Percentiles rank a stretch among this genome's conserved stretches.
Conservation (phyloP, 148 eudicot genomes). For the Persicaria tinctoria region DNA sequence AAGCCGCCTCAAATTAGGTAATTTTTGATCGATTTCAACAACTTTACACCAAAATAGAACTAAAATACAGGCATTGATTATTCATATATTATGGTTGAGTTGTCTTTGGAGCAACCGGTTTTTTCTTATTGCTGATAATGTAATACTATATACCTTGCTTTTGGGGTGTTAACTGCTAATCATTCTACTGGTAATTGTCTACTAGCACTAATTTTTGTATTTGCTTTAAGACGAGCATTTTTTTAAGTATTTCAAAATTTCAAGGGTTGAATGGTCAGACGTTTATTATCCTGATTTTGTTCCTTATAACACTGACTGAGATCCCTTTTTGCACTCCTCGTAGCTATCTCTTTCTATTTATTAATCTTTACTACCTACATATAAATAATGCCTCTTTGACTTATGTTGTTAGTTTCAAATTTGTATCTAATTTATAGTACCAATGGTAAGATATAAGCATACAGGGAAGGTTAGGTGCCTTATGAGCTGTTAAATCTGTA, state of each 20-base stretch:
- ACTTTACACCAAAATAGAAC: too few species aligned
- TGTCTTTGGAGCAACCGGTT: neutral
- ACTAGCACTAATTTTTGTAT: neutral
- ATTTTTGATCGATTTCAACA: too few species aligned
- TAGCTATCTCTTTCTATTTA: neutral
- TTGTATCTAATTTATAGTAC: neutral
- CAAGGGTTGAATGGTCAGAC: neutral
- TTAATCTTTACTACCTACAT: neutral
- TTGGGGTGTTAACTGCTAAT: neutral
- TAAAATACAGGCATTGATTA: too few species aligned
- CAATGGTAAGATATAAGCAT: neutral
- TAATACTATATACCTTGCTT: neutral
- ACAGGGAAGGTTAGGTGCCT: neutral
- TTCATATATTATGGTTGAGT: too few species aligned
- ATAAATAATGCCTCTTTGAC: neutral
- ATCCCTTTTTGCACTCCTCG: neutral
- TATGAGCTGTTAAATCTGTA: too few species aligned
- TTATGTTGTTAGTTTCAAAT: neutral
- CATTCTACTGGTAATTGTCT: neutral
- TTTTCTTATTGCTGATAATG: neutral
- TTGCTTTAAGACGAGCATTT: neutral
- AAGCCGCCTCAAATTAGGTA: too few species aligned
- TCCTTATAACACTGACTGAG: neutral
- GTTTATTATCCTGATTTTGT: neutral
- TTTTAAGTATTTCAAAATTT: neutral